These are phyloP conservation scores for Aspergillus sp. DNA, from an alignment of 2,329 filamentous ascomycete species.

Conservation along the genomic window DNA sequence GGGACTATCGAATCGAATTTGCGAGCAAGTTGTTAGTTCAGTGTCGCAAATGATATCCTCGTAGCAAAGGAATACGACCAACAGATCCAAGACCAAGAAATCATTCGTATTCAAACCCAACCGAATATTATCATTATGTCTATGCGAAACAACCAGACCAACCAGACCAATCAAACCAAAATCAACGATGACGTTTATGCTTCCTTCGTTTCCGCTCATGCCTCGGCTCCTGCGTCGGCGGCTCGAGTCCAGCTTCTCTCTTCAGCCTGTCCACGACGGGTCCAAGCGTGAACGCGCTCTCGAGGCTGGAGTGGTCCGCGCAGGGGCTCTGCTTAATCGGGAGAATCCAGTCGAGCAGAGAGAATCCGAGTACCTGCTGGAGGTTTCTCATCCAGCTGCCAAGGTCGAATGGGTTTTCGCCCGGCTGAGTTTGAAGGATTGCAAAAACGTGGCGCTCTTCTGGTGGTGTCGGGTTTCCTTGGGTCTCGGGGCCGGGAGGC, in stretches of 20 bases:
- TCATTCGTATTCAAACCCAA: not conserved
- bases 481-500: slow-evolving; percentile 9
- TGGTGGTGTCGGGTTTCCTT: slow-evolving; percentile 16
- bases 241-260: slow-evolving; percentile 32
- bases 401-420: slow-evolving; percentile 80
- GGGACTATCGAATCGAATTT: no score
- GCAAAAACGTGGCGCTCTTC: slow-evolving; percentile 61
- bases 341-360: slow-evolving; percentile 66
- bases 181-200: slow-evolving; percentile 6
- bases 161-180: not conserved
- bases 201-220: slow-evolving; percentile 1
- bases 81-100: not conserved
- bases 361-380: slow-evolving; percentile 67
- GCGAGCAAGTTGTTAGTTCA: not conserved
- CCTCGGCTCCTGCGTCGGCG: slow-evolving; percentile 1
- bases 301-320: slow-evolving; percentile 53
- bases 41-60: not conserved
- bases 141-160: no score
- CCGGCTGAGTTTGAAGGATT: slow-evolving; percentile 61
- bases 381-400: slow-evolving; percentile 59
- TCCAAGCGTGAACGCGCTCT: slow-evolving; percentile 61
- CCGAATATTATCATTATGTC: no score
- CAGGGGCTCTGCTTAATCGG: slow-evolving; percentile 69
- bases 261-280: slow-evolving; percentile 51
- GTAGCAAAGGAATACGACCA: not conserved